Evolutionary conservation across 2,329 filamentous ascomycete species (phyloP).

Genomic region (Phaeoacremonium minimum): DNA sequence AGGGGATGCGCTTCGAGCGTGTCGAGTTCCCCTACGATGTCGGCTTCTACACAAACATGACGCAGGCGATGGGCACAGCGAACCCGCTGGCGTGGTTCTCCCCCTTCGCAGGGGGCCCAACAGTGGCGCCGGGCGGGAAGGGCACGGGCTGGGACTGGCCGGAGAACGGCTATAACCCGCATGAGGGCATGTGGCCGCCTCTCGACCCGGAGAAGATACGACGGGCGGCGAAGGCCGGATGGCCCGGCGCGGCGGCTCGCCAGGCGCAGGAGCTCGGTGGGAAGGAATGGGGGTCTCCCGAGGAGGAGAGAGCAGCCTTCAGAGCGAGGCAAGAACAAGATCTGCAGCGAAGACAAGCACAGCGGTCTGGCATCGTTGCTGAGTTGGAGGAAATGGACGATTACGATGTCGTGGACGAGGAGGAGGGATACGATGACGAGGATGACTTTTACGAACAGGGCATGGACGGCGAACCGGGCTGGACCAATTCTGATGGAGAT

Average conservation of each 20-base stretch:
- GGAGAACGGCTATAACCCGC: constrained; percentile 73
- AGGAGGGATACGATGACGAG: constrained; percentile 13
- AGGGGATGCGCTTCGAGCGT: constrained; percentile 42
- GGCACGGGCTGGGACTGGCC: constrained; percentile 59
- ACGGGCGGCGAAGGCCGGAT: constrained; percentile 28
- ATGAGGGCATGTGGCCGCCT: constrained; percentile 57
- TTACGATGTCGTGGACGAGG: constrained; percentile 47
- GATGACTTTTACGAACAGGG: constrained; percentile 20
- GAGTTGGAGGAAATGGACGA: constrained; percentile 51
- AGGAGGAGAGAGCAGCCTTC: constrained; percentile 46
- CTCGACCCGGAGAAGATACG: constrained; percentile 57
- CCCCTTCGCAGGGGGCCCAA: constrained; percentile 55
- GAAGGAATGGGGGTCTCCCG: constrained; percentile 26
- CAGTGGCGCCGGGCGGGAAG: constrained; percentile 28
- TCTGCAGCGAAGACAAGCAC: constrained; percentile 25
- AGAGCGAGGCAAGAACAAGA: constrained; percentile 44
- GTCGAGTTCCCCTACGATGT: constrained; percentile 83
- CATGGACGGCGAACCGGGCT: constrained; percentile 50
- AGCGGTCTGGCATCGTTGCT: constrained; percentile 33
- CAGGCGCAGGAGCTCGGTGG: constrained; percentile 7
- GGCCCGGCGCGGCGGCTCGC: constrained; percentile 26
- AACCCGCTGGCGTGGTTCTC: constrained; percentile 67
- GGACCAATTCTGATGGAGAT: constrained; percentile 75
- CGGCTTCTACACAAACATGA: constrained; percentile 69
- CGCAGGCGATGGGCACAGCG: constrained; percentile 67